Percentiles rank a stretch among this genome's conserved stretches.
These are phyloP conservation scores for Aquilaria malaccensis DNA, from an alignment of 345 rosid genomes.

Conservation along the genomic window DNA sequence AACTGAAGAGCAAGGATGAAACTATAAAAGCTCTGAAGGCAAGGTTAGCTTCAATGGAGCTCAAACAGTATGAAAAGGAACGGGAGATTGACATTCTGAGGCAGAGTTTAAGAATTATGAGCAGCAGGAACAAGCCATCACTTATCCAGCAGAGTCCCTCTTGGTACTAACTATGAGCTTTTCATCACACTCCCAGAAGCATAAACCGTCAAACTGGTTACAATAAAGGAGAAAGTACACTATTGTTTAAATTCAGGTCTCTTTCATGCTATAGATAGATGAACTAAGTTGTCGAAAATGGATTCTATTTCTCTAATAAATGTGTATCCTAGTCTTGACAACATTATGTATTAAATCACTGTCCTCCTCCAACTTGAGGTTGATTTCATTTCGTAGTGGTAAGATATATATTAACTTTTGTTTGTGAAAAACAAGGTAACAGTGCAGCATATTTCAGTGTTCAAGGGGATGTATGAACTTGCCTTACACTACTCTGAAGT, in stretches of 20 bases:
- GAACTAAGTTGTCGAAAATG: constrained; percentile 5
- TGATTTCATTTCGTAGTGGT: no score
- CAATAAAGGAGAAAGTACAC: not conserved
- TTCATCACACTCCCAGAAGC: no score
- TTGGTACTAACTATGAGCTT: constrained; percentile 7
- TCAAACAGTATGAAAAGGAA: constrained; percentile 34
- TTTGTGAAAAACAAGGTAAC: no score
- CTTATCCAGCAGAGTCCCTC: constrained; percentile 9
- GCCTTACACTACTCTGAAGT: not conserved
- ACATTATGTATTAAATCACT: no score
- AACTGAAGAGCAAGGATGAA: constrained; percentile 40
- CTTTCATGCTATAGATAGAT: no score
- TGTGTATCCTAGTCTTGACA: no score
- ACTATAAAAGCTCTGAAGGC: constrained; percentile 38
- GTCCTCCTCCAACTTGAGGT: no score
- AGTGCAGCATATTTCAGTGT: no score
- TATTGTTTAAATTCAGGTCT: no score
- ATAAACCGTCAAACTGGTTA: not conserved
- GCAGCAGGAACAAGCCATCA: constrained; percentile 21
- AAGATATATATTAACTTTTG: no score
- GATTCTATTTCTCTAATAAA: constrained; percentile 9
- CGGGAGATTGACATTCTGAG: constrained; percentile 64
- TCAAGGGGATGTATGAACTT: no score
- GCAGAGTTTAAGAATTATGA: constrained; percentile 63
- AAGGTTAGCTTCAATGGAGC: constrained; percentile 36